Base-by-base conservation (phyloP, 805 yeast genomes). In the Dipodascus albidus region DNA sequence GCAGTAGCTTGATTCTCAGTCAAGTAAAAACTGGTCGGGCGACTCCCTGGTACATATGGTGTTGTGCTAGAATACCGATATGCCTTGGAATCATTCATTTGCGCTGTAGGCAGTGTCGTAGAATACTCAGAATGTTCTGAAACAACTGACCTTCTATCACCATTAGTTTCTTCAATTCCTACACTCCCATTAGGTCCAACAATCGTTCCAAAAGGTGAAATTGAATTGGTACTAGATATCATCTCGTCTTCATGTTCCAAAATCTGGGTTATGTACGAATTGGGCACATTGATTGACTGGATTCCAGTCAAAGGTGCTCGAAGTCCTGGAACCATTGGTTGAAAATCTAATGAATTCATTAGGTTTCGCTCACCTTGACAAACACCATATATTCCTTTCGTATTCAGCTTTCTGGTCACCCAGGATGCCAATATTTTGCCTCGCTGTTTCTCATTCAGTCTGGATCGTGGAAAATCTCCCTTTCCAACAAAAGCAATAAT, bases 361-460 rank as follows among this genome's bases (percentile, higher is more conserved):
- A 38, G 15, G n/a, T 38, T 38, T 4, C 44, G 44, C 20, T 38
- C 44, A 6, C 44, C 44, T 19, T 38, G 44, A 14, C 20, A n/a
- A 3, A 38, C 44, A 4, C 44, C 44, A 38, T 38, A 38, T n/a
- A 38, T 38, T 8, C 44, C 44, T 19, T 4, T 38, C 4, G 20
- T 17, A 38, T 38, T 38, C 53, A 84, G 62, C 51, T 70, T 72
- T 47, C 78, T 76, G 23, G 70, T 67, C 24, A 82, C 69, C 81
- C 86, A 85, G 23, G 66, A 63, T 42, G 71, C 67, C 57, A 90
- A 72, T 20, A 87, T 76, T 51, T 78, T 74, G 1, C 84, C 83
- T 53, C 98, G 74, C 68, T 88, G 96, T 57, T 83, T 83, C 44
- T 83, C 80, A 1, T 84, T 88, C 55, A 89, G 66, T 59, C 95